phyloP scores from a whole-genome alignment of 305 asterid species.

The Salvia sclarea region DNA sequence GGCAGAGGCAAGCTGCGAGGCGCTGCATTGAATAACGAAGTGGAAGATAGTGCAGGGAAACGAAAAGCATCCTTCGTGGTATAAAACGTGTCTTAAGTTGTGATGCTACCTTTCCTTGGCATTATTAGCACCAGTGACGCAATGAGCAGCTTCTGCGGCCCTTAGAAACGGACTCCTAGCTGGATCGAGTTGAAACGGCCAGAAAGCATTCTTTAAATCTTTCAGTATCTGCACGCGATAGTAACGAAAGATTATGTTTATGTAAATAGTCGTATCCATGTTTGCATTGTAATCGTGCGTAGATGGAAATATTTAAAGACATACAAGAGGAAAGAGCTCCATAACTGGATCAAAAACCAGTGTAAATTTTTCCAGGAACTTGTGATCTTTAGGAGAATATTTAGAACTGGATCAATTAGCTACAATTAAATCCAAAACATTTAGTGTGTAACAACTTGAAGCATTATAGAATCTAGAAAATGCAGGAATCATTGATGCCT shows the following conservation, averaged over 20 bases:
- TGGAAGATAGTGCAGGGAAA: constrained; percentile 14
- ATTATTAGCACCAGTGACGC: constrained; percentile 45
- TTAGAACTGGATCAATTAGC: neutral
- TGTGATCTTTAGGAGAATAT: neutral
- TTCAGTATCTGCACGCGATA: constrained; percentile 54
- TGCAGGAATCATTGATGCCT: neutral
- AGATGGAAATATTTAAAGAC: constrained; percentile 17
- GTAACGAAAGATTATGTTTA: neutral
- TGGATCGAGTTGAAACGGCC: constrained; percentile 80
- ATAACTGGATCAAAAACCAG: constrained; percentile 3
- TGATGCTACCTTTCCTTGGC: constrained; percentile 54
- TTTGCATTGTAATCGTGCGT: constrained; percentile 1
- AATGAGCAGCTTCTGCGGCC: constrained; percentile 84
- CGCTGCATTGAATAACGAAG: constrained; percentile 47
- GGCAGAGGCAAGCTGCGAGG: constrained; percentile 70
- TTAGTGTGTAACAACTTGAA: neutral
- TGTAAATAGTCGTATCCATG: constrained; percentile 1
- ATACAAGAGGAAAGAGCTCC: constrained; percentile 15
- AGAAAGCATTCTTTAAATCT: constrained; percentile 74
- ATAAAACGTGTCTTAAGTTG: neutral
- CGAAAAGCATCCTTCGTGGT: constrained; percentile 5
- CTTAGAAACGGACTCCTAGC: constrained; percentile 61
- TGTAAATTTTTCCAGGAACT: neutral
- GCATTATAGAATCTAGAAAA: neutral
- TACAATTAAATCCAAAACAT: constrained; percentile 11